These are phyloP conservation scores for Pezicula neosporulosa DNA, from an alignment of 2,329 filamentous ascomycete genomes.

Conservation along the genomic window DNA sequence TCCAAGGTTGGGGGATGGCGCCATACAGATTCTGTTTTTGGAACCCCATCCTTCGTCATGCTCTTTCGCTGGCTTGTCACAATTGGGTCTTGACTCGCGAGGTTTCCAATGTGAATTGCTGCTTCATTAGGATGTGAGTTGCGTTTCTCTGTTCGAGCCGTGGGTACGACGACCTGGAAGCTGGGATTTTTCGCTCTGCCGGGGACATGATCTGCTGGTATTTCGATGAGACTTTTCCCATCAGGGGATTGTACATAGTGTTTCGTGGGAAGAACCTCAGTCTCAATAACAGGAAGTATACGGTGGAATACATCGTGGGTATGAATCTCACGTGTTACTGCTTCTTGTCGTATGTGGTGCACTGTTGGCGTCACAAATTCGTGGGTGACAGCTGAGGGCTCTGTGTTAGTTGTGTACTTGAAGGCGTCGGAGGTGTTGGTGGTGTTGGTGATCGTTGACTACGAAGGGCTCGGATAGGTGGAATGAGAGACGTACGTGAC, in stretches of 20 bases:
- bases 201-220: slow-evolving; percentile 39
- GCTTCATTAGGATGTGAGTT: slow-evolving; percentile 4
- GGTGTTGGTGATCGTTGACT: too few relatives aligned
- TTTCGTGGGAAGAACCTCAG: slow-evolving; percentile 47
- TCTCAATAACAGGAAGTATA: slow-evolving; percentile 48
- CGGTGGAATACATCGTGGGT: slow-evolving; percentile 48
- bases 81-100: slow-evolving; percentile 5
- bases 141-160: neutral
- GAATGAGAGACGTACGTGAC: slow-evolving; percentile 20
- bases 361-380: slow-evolving; percentile 40
- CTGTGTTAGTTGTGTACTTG: slow-evolving; percentile 15
- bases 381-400: slow-evolving; percentile 41
- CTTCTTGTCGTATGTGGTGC: slow-evolving; percentile 43
- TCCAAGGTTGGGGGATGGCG: slow-evolving; percentile 22
- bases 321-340: slow-evolving; percentile 50
- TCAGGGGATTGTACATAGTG: slow-evolving; percentile 37
- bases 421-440: neutral
- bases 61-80: slow-evolving; percentile 20
- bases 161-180: neutral
- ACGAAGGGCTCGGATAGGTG: neutral
- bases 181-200: slow-evolving; percentile 11
- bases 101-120: neutral
- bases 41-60: slow-evolving; percentile 17
- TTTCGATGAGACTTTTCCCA: slow-evolving; percentile 40
- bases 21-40: slow-evolving; percentile 24